A percentile compares a stretch with the other conserved stretches of the same genome.
Evolutionary conservation across 2,329 filamentous ascomycete species (phyloP).

Genomic region (Neospermospora avenae): DNA sequence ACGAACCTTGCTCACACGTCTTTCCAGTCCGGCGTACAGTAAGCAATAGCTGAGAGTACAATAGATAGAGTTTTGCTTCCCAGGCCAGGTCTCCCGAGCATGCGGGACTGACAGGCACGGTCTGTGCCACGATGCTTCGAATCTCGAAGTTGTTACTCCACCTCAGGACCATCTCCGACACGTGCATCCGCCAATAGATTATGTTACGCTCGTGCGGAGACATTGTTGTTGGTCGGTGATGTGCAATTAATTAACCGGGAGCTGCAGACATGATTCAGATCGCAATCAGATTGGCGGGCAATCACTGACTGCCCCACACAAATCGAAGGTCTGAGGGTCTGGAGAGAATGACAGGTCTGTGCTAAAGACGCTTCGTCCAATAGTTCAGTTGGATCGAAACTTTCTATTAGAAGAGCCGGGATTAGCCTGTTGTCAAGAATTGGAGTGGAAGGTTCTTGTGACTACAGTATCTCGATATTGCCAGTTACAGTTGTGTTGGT

Average conservation of each 20-base stretch:
- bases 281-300: neutral
- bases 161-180: no score
- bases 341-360: neutral
- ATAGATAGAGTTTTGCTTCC: no score
- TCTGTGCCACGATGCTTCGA: constrained; percentile 2
- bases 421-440: neutral
- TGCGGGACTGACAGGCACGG: neutral
- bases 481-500: neutral
- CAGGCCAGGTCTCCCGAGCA: neutral
- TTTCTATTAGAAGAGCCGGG: neutral
- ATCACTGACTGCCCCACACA: neutral
- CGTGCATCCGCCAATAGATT: neutral
- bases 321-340: neutral
- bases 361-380: neutral
- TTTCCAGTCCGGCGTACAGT: neutral
- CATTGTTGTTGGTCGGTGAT: neutral
- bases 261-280: neutral
- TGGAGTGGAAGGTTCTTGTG: neutral
- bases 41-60: no score
- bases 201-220: neutral
- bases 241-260: neutral
- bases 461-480: neutral
- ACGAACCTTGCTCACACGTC: neutral
- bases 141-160: neutral
- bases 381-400: neutral